Conservation (phyloP, 2,329 filamentous ascomycete species). For the Mycosphaerella sp. region DNA sequence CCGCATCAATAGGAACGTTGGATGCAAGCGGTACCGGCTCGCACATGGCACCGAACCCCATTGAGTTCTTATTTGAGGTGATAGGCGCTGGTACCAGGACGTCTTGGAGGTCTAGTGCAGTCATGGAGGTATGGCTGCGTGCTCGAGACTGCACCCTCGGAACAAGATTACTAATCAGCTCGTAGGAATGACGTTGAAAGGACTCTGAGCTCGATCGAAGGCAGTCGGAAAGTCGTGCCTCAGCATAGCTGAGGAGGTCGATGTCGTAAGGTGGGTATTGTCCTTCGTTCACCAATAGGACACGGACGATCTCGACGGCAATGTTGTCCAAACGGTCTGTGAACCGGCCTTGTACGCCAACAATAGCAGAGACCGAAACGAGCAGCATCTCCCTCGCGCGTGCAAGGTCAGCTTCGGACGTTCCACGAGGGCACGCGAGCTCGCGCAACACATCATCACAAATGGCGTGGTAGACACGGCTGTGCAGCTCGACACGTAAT, state of each 20-base stretch:
- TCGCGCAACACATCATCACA: conserved; percentile 49
- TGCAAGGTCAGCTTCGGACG: conserved; percentile 29
- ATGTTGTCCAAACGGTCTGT: conserved; percentile 39
- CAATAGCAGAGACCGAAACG: conserved; percentile 37
- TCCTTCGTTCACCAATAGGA: conserved; percentile 35
- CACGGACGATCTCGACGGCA: conserved; percentile 43
- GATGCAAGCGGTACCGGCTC: conserved; percentile 17
- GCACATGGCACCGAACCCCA: conserved; percentile 28
- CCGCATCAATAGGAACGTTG: conserved; percentile 23
- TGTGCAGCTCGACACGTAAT: conserved; percentile 50
- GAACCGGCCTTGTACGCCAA: conserved; percentile 37
- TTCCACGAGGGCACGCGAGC: conserved; percentile 14
- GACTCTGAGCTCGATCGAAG: conserved; percentile 29
- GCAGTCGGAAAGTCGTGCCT: conserved; percentile 33
- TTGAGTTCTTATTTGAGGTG: conserved; percentile 13
- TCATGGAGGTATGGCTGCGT: conserved; percentile 32
- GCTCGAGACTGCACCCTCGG: conserved; percentile 33
- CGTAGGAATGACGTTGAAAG: conserved; percentile 27
- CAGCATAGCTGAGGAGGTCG: conserved; percentile 33
- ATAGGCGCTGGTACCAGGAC: conserved; percentile 31
- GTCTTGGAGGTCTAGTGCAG: conserved; percentile 43
- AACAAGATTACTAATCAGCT: conserved; percentile 34
- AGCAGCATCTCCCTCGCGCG: conserved; percentile 27
- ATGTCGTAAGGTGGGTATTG: conserved; percentile 30
- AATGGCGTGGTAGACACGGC: conserved; percentile 49